Evolutionary conservation across 441 rosid species (phyloP).

Genomic region (Erodium texanum): DNA sequence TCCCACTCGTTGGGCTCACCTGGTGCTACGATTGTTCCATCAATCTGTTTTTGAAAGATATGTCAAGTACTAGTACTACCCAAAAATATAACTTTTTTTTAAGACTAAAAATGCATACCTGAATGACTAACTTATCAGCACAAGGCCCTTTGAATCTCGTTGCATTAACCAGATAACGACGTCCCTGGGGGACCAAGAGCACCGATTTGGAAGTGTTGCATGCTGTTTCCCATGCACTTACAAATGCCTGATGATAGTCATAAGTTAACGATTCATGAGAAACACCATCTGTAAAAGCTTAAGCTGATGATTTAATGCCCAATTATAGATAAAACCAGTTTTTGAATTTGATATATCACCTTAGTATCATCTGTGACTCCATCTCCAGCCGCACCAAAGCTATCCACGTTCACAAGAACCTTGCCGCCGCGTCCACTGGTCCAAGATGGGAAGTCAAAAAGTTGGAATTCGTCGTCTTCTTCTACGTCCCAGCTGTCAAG

Average conservation of each 20-base stretch:
- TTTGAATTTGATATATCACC: conserved; percentile 30
- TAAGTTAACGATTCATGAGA: conserved; percentile 14
- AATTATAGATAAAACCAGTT: too few species aligned
- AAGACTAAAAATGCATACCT: too few species aligned
- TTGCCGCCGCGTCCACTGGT: conserved; percentile 47
- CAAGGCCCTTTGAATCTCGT: conserved; percentile 85
- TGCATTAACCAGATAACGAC: conserved; percentile 63
- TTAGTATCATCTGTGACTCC: conserved; percentile 85
- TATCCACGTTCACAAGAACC: conserved; percentile 83
- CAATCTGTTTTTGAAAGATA: conserved; percentile 41
- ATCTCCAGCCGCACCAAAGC: conserved; percentile 85
- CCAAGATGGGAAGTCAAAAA: conserved; percentile 38
- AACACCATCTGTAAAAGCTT: too few species aligned
- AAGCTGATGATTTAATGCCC: too few species aligned
- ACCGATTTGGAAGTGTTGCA: conserved; percentile 59
- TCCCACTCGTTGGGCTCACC: conserved; percentile 75
- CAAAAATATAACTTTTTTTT: not conserved
- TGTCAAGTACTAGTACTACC: too few species aligned
- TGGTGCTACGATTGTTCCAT: conserved; percentile 84
- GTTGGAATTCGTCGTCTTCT: conserved; percentile 38
- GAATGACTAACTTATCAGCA: conserved; percentile 54
- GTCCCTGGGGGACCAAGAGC: conserved; percentile 67
- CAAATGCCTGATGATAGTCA: conserved; percentile 78
- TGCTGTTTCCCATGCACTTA: conserved; percentile 65
- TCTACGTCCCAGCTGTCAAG: conserved; percentile 45